Evolutionary conservation across 2,329 filamentous ascomycete species (phyloP).

Genomic region (Didymellaceae sp.): DNA sequence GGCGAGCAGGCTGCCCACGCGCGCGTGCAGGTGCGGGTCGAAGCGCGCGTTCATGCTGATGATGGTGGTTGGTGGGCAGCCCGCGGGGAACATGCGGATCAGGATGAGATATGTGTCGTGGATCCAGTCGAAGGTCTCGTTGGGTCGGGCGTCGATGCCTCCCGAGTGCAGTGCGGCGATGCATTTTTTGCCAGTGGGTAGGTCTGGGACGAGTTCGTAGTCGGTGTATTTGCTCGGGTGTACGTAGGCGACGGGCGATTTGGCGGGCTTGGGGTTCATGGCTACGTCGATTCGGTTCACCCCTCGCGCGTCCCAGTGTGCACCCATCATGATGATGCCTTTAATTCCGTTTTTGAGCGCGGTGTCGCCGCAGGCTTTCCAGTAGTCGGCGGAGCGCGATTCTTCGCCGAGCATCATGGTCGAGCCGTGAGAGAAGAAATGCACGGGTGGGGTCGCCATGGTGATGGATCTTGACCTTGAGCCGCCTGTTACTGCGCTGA

Average conservation of each 20-base stretch:
- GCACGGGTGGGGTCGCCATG: constrained; percentile 59
- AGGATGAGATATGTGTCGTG: constrained; percentile 74
- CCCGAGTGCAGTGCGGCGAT: constrained; percentile 57
- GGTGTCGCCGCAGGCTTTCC: constrained; percentile 69
- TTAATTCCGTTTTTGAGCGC: constrained; percentile 66
- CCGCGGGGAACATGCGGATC: constrained; percentile 71
- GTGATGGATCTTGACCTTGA: not conserved
- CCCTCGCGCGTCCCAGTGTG: constrained; percentile 68
- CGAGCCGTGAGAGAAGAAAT: constrained; percentile 74
- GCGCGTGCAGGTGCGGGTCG: constrained; percentile 63
- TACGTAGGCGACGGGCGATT: constrained; percentile 71
- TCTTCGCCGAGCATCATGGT: constrained; percentile 76
- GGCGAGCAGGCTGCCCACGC: constrained; percentile 64
- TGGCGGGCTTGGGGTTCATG: constrained; percentile 65
- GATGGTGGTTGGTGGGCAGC: constrained; percentile 70
- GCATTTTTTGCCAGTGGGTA: constrained; percentile 59
- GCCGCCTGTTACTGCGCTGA: not conserved
- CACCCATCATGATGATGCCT: constrained; percentile 72
- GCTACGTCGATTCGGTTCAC: constrained; percentile 65
- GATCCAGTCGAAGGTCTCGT: constrained; percentile 71
- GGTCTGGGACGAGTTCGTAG: constrained; percentile 68
- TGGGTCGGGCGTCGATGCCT: constrained; percentile 62
- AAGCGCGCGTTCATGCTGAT: constrained; percentile 62
- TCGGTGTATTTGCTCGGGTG: constrained; percentile 68
- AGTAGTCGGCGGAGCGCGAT: constrained; percentile 66